These are phyloP conservation scores for Ilyonectria robusta DNA, from an alignment of 2,329 filamentous ascomycete genomes.

Conservation along the genomic window DNA sequence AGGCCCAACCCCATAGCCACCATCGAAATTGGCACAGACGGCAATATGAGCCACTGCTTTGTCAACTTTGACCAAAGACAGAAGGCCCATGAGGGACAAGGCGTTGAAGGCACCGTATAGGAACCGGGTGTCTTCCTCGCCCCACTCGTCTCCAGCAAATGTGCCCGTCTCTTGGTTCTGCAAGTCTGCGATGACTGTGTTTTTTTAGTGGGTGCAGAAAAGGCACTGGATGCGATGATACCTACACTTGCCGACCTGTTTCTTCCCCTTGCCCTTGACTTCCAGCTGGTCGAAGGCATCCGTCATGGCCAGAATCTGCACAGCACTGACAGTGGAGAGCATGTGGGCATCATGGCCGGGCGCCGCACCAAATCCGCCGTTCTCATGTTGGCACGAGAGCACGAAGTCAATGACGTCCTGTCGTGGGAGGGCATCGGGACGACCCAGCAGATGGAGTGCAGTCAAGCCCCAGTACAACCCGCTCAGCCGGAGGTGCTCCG, in stretches of 20 bases:
- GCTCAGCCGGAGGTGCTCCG: conserved; percentile 94
- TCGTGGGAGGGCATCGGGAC: conserved; percentile 85
- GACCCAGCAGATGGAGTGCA: conserved; percentile 86
- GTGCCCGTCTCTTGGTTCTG: conserved; percentile 88
- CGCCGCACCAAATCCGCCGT: conserved; percentile 92
- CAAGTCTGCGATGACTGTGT: conserved; percentile 80
- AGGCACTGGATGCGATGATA: conserved; percentile 42
- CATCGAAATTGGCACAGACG: conserved; percentile 92
- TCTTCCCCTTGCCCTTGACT: conserved; percentile 72
- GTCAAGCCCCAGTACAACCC: conserved; percentile 97
- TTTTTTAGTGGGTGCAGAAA: conserved; percentile 40
- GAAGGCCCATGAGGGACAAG: conserved; percentile 83
- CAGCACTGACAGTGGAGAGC: conserved; percentile 94
- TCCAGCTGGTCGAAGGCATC: conserved; percentile 90
- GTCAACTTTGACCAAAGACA: conserved; percentile 82
- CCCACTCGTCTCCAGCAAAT: conserved; percentile 96
- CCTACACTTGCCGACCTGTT: conserved; percentile 85
- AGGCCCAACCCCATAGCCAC: conserved; percentile 90
- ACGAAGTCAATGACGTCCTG: conserved; percentile 90
- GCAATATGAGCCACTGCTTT: conserved; percentile 85
- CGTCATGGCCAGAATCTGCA: conserved; percentile 91
- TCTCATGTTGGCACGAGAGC: conserved; percentile 91
- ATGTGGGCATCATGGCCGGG: conserved; percentile 96
- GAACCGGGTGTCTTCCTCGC: conserved; percentile 95
- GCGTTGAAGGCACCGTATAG: conserved; percentile 92